Percentiles rank a stretch among this genome's conserved stretches.
Conservation (phyloP, 2,329 filamentous ascomycete species). For the Hypoxylon sp. region DNA sequence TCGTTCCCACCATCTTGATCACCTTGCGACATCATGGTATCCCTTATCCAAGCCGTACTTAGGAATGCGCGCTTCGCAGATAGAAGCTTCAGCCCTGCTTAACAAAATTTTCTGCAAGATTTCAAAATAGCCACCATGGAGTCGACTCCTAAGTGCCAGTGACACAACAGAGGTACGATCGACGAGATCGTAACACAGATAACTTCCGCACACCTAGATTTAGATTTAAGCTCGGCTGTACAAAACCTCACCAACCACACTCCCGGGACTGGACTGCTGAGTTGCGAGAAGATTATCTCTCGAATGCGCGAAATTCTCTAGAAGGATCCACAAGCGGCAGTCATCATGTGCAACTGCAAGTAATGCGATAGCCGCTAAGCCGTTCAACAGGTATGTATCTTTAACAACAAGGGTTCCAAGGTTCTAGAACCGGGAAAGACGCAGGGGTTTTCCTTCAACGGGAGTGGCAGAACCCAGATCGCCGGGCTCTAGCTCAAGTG, state of each 20-base stretch:
- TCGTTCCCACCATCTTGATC: slow-evolving; percentile 8
- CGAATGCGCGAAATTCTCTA: slow-evolving; percentile 22
- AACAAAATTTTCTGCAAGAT: not conserved
- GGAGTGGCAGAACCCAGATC: slow-evolving; percentile 15
- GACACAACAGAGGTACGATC: slow-evolving; percentile 3
- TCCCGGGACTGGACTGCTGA: not conserved
- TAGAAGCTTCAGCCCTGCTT: not conserved
- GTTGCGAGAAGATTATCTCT: slow-evolving; percentile 15
- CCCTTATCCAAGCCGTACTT: not conserved
- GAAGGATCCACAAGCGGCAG: slow-evolving; percentile 16
- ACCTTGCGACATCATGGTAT: slow-evolving; percentile 23
- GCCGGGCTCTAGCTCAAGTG: slow-evolving; percentile 14
- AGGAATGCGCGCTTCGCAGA: not conserved
- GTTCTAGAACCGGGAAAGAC: slow-evolving; percentile 15
- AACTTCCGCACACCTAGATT: not conserved
- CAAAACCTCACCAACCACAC: not conserved
- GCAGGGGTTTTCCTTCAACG: slow-evolving; percentile 9
- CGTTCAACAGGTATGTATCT: not conserved
- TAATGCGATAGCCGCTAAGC: slow-evolving; percentile 16
- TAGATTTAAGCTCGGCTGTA: not conserved
- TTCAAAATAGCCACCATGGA: not conserved
- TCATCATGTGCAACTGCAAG: slow-evolving; percentile 27
- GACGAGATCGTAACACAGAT: slow-evolving; percentile 8
- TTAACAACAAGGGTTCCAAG: slow-evolving; percentile 4
- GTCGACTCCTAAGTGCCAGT: slow-evolving; percentile 8